Conservation (phyloP, 495 filamentous ascomycete genomes). For the Pseudevernia furfuracea region DNA sequence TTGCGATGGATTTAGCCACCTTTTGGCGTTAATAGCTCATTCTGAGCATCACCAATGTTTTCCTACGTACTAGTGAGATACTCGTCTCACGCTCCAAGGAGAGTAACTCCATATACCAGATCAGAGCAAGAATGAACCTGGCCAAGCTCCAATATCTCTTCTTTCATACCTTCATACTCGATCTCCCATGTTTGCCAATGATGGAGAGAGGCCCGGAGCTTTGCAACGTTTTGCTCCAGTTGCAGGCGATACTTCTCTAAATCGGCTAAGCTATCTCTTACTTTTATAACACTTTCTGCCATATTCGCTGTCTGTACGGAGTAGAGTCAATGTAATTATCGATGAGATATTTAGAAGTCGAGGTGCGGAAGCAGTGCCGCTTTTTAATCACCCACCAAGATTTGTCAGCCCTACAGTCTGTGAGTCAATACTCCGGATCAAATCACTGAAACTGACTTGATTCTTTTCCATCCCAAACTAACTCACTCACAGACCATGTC, state of each 20-base stretch:
- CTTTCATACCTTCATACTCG: constrained; percentile 82
- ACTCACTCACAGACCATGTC: constrained; percentile 19
- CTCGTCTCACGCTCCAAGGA: constrained; percentile 30
- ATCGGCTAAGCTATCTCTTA: constrained; percentile 28
- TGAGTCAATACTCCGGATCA: no score
- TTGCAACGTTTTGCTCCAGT: constrained; percentile 66
- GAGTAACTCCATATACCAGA: constrained; percentile 39
- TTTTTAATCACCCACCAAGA: no score
- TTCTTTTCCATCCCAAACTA: fast-evolving
- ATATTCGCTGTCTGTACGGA: background rate
- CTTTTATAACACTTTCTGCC: background rate
- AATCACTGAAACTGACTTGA: background rate
- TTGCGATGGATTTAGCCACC: constrained; percentile 26
- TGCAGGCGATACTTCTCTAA: constrained; percentile 68
- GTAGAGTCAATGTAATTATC: background rate
- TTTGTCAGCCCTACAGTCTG: constrained; percentile 22
- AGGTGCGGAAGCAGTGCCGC: background rate
- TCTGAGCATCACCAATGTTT: constrained; percentile 39
- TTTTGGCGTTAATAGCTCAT: constrained; percentile 49
- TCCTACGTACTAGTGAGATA: constrained; percentile 4
- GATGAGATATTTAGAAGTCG: background rate
- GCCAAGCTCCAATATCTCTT: constrained; percentile 57
- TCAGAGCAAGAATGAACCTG: constrained; percentile 43
- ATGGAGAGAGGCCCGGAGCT: constrained; percentile 66
- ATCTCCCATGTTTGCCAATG: constrained; percentile 86